Conservation (phyloP, 441 rosid species). For the Corymbia citriodora region DNA sequence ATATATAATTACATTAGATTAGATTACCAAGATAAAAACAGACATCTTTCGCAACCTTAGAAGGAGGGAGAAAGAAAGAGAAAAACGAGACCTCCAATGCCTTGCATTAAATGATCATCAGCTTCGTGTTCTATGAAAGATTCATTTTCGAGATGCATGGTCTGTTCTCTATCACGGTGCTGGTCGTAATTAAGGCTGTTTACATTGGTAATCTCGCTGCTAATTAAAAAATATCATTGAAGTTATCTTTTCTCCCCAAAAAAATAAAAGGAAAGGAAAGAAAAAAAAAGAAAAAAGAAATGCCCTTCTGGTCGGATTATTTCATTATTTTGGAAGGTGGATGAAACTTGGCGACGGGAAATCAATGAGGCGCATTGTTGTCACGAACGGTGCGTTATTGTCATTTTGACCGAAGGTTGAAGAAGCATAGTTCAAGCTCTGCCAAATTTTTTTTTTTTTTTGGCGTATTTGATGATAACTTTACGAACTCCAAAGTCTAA, state of each 20-base stretch:
- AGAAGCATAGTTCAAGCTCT: slow-evolving; percentile 1
- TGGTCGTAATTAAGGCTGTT: not conserved
- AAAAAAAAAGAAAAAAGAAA: not conserved
- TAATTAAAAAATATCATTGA: not conserved
- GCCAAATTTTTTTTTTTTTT: not conserved
- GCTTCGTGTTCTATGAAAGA: slow-evolving; percentile 2
- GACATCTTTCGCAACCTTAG: slow-evolving; percentile 5
- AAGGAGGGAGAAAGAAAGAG: not conserved
- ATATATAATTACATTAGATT: not conserved
- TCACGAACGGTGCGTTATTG: not conserved
- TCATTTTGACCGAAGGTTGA: slow-evolving; percentile 5
- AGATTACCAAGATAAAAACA: slow-evolving; percentile 8
- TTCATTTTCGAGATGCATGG: slow-evolving; percentile 14
- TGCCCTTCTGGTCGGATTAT: not conserved
- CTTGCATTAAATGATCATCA: slow-evolving; percentile 8
- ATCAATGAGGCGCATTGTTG: not conserved
- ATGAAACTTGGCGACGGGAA: not conserved
- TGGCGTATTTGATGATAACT: not conserved
- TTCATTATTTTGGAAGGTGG: not conserved
- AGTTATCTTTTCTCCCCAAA: not conserved
- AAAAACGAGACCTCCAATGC: slow-evolving; percentile 6
- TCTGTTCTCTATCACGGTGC: not conserved
- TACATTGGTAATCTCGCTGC: not conserved
- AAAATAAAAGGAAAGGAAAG: too few relatives aligned
- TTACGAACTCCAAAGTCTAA: not conserved